These are phyloP conservation scores for Heterobasidion irregulare DNA, from an alignment of 1,284 basidiomycete species.

Conservation along the genomic window DNA sequence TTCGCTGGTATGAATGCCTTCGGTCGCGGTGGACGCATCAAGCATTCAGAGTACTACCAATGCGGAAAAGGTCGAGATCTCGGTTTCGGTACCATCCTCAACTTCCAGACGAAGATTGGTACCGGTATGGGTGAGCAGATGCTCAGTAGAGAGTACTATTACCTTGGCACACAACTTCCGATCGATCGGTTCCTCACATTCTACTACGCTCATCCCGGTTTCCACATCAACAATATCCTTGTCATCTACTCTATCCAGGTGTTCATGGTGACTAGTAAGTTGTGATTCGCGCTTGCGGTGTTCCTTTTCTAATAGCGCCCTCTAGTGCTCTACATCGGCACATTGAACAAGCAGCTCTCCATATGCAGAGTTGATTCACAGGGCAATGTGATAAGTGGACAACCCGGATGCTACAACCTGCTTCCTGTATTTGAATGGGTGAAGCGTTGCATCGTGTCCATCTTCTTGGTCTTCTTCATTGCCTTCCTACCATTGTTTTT, in stretches of 20 bases:
- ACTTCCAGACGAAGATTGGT: conserved; percentile 99
- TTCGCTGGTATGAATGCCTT: conserved; percentile 99
- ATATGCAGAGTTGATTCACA: conserved; percentile 81
- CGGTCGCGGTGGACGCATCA: conserved; percentile 96
- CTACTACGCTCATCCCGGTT: conserved; percentile 99
- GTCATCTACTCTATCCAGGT: conserved; percentile 95
- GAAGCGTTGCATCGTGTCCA: conserved; percentile 89
- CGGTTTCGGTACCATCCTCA: conserved; percentile 98
- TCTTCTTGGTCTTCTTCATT: conserved; percentile 96
- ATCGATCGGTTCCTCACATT: conserved; percentile 99
- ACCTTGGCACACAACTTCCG: conserved; percentile 95
- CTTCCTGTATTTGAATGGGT: conserved; percentile 96
- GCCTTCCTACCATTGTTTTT: conserved; percentile 93
- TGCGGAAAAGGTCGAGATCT: conserved; percentile 99
- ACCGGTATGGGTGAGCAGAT: conserved; percentile 99
- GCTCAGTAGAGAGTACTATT: conserved; percentile 99
- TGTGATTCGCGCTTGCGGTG: neutral
- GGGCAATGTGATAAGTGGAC: conserved; percentile 74
- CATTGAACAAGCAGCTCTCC: conserved; percentile 83
- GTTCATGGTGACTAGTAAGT: conserved; percentile 86
- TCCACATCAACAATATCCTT: conserved; percentile 99
- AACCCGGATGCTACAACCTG: conserved; percentile 89
- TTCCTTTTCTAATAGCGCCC: conserved; percentile 12
- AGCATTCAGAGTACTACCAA: conserved; percentile 99
- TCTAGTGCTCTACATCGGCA: conserved; percentile 84